Evolutionary conservation across 768 basidiomycete genomes (phyloP).

Genomic region (Serendipita sp.): DNA sequence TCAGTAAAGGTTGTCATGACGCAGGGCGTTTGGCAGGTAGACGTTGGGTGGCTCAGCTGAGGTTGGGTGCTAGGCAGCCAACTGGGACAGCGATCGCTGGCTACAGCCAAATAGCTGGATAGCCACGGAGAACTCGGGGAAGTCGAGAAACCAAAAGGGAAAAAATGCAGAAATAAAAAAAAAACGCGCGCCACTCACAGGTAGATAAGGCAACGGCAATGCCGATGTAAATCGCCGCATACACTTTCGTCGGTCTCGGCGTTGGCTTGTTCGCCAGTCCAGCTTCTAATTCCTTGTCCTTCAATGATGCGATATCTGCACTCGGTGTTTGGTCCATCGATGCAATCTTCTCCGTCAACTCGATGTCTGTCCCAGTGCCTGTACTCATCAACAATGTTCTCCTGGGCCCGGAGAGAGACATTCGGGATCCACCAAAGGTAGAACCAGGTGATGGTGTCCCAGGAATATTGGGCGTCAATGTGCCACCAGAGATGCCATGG

Average conservation of each 20-base stretch:
- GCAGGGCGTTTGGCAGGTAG: no score
- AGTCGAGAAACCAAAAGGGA: background rate
- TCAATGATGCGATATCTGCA: background rate
- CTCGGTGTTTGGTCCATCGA: background rate
- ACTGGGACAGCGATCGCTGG: no score
- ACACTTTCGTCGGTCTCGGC: slow-evolving; percentile 33
- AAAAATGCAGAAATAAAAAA: background rate
- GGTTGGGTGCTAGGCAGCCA: no score
- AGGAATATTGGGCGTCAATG: background rate
- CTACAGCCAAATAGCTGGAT: background rate
- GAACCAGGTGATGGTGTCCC: background rate
- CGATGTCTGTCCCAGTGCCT: background rate
- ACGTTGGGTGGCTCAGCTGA: no score
- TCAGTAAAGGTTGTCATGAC: no score
- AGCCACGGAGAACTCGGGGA: background rate
- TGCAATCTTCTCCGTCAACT: background rate
- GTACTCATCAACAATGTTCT: background rate
- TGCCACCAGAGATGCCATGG: background rate
- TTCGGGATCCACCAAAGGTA: background rate
- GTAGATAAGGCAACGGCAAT: slow-evolving; percentile 46
- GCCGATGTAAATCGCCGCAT: slow-evolving; percentile 63
- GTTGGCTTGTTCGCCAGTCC: background rate
- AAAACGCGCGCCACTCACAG: slow-evolving; percentile 30
- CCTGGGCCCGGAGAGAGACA: slow-evolving; percentile 3
- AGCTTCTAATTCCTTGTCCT: background rate